Percentiles rank a stretch among this genome's conserved stretches.
These are phyloP conservation scores for Apiospora pterosperma DNA, from an alignment of 2,329 filamentous ascomycete species.

Conservation along the genomic window DNA sequence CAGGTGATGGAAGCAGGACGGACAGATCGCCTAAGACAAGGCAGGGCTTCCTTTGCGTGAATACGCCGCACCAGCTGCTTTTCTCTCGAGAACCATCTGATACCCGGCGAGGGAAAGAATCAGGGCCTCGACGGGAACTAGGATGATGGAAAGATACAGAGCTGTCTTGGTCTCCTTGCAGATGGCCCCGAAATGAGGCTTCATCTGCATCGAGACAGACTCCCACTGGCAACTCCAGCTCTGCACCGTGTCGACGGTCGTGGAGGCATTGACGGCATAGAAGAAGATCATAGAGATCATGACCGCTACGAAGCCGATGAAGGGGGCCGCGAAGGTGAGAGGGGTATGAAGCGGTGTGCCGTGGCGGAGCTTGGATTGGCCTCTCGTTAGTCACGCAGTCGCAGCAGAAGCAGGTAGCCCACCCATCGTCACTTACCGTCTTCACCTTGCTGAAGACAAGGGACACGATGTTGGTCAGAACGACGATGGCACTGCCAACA, in stretches of 20 bases:
- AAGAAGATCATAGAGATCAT: constrained; percentile 54
- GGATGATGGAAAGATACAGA: constrained; percentile 50
- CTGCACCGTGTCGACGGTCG: constrained; percentile 50
- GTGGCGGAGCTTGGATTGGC: constrained; percentile 33
- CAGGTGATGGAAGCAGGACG: background rate
- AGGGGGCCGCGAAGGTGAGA: constrained; percentile 35
- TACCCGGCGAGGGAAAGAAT: constrained; percentile 41
- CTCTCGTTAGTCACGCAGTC: background rate
- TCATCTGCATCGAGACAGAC: constrained; percentile 45
- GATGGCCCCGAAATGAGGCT: constrained; percentile 53
- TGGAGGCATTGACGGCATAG: constrained; percentile 53
- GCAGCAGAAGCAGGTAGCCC: background rate
- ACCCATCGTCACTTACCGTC: constrained; percentile 39
- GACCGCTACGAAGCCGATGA: constrained; percentile 41
- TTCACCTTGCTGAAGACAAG: constrained; percentile 46
- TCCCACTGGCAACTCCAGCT: constrained; percentile 63
- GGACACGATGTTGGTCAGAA: constrained; percentile 44
- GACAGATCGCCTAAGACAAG: background rate
- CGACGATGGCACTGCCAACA: constrained; percentile 46
- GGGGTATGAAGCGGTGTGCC: constrained; percentile 31
- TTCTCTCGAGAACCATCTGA: constrained; percentile 43
- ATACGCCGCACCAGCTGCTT: constrained; percentile 26
- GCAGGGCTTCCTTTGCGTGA: constrained; percentile 32
- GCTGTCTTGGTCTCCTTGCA: constrained; percentile 54
- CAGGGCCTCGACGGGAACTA: constrained; percentile 54